Evolutionary conservation across 2,329 filamentous ascomycete species (phyloP).

Genomic region (Stenocarpella maydis): DNA sequence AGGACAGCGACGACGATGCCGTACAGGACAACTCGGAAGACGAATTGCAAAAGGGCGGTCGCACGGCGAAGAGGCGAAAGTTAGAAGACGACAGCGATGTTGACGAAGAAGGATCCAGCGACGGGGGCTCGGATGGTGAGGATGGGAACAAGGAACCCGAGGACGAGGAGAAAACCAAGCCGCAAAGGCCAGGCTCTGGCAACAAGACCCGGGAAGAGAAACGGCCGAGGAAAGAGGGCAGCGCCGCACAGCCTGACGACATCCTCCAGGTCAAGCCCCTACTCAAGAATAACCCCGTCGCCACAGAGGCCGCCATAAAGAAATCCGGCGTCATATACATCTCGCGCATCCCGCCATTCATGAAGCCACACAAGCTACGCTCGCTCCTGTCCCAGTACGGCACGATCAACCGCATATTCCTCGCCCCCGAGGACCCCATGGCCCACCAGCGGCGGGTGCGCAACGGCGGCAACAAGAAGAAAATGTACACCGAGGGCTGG

Average conservation of each 20-base stretch:
- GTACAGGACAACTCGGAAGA: slow-evolving; percentile 69
- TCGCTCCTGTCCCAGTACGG: slow-evolving; percentile 80
- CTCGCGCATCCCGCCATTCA: slow-evolving; percentile 85
- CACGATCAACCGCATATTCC: slow-evolving; percentile 78
- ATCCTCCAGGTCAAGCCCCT: slow-evolving; percentile 52
- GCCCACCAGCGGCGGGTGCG: slow-evolving; percentile 72
- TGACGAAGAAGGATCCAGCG: slow-evolving; percentile 49
- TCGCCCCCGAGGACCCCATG: slow-evolving; percentile 77
- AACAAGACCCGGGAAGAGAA: slow-evolving; percentile 35
- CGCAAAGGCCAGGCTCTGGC: neutral
- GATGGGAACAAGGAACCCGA: slow-evolving; percentile 35
- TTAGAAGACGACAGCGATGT: slow-evolving; percentile 54
- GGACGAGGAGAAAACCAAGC: slow-evolving; percentile 30
- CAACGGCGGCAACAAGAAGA: slow-evolving; percentile 83
- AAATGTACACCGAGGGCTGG: slow-evolving; percentile 85
- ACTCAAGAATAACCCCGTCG: slow-evolving; percentile 73
- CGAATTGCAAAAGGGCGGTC: slow-evolving; percentile 71
- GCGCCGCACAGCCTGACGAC: slow-evolving; percentile 36
- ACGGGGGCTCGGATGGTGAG: slow-evolving; percentile 44
- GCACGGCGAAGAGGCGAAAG: slow-evolving; percentile 70
- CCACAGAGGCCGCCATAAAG: slow-evolving; percentile 69
- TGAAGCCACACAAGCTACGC: slow-evolving; percentile 82
- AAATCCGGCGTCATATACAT: slow-evolving; percentile 85
- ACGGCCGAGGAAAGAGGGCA: slow-evolving; percentile 42
- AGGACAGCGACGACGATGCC: slow-evolving; percentile 67